Conservation (phyloP, 2,329 filamentous ascomycete species). For the Claviceps maximensis region DNA sequence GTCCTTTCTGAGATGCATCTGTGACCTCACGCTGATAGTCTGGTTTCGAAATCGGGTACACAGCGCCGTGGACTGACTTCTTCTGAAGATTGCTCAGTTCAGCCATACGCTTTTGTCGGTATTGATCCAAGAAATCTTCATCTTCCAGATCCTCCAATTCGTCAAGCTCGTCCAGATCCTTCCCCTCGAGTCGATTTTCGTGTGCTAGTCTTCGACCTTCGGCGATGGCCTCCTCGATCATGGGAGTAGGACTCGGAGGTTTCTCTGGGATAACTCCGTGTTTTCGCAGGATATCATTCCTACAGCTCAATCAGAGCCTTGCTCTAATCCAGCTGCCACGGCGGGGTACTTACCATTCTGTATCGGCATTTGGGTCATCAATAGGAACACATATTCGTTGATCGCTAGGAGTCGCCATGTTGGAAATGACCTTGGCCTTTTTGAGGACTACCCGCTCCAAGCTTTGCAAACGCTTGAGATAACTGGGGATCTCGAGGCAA, state of each 20-base stretch:
- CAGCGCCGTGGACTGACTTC: conserved; percentile 71
- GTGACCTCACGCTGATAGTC: conserved; percentile 89
- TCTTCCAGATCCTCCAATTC: conserved; percentile 94
- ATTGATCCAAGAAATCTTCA: conserved; percentile 77
- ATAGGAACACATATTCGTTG: conserved; percentile 68
- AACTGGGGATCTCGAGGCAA: background rate
- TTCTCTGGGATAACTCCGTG: conserved; percentile 98
- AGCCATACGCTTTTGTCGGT: conserved; percentile 74
- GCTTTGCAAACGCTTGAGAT: background rate
- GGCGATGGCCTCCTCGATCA: conserved; percentile 87
- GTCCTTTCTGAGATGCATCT: conserved; percentile 62
- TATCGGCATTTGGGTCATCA: conserved; percentile 91
- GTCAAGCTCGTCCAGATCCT: conserved; percentile 85
- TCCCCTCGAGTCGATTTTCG: conserved; percentile 86
- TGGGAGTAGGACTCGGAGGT: conserved; percentile 83
- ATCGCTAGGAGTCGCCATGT: conserved; percentile 49
- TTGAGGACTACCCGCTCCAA: background rate
- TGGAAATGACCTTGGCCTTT: conserved; percentile 2
- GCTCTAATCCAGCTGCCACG: conserved; percentile 5
- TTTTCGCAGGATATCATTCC: conserved; percentile 97
- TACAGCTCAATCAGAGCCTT: conserved; percentile 25
- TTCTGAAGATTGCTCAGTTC: conserved; percentile 66
- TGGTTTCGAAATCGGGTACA: conserved; percentile 88
- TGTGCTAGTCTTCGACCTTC: conserved; percentile 75
- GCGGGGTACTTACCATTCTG: conserved; percentile 63